phyloP scores from a whole-genome alignment of 169 alveolate species.

The Plasmodium gallinaceum region DNA sequence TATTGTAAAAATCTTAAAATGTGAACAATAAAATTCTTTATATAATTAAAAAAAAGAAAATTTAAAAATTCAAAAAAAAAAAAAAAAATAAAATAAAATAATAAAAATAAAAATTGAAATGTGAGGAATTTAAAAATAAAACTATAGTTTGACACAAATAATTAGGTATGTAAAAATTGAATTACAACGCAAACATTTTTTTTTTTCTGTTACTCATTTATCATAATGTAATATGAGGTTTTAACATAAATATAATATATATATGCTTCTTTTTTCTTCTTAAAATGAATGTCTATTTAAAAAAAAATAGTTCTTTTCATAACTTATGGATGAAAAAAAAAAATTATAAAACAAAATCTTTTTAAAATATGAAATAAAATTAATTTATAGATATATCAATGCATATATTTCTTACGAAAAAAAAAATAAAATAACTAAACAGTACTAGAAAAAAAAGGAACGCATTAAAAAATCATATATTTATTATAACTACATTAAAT shows the following conservation, averaged over 20 bases:
- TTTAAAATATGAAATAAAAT: background rate
- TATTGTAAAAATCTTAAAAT: no score
- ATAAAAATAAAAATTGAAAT: no score
- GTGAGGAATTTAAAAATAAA: background rate
- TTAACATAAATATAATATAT: no score
- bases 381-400: background rate
- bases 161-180: background rate
- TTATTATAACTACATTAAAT: background rate
- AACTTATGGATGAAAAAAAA: background rate
- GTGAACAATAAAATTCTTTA: background rate
- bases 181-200: constrained; percentile 5
- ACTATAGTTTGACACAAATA: constrained; percentile 15
- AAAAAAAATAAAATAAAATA: background rate
- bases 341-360: background rate
- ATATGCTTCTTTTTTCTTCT: constrained; percentile 4
- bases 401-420: background rate
- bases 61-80: background rate
- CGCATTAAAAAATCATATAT: background rate
- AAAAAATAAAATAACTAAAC: background rate
- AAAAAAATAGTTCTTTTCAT: background rate
- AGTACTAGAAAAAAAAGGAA: background rate
- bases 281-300: no score
- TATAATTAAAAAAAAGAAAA: background rate
- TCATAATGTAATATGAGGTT: no score
- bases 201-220: background rate